Conservation (phyloP, 805 yeast genomes). For the Kuraishia ogatae region DNA sequence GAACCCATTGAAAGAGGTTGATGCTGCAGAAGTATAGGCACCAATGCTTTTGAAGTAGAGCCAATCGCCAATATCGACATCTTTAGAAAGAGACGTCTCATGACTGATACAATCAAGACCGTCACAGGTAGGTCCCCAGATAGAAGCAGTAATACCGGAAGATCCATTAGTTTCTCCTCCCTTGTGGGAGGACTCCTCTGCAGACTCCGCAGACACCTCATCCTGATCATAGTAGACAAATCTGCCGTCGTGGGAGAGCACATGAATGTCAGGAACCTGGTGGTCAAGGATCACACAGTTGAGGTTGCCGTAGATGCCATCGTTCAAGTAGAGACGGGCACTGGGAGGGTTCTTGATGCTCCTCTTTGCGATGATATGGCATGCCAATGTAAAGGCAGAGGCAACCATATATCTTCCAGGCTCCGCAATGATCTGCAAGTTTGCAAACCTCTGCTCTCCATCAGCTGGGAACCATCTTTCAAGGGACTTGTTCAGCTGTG, state of each 20-base stretch:
- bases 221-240: slow-evolving; percentile 30
- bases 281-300: slow-evolving; percentile 93
- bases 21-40: slow-evolving; percentile 88
- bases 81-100: slow-evolving; percentile 42
- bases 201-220: background rate
- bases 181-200: too few relatives aligned
- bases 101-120: slow-evolving; percentile 79
- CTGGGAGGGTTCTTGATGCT: slow-evolving; percentile 21
- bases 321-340: slow-evolving; percentile 82
- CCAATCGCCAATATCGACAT: slow-evolving; percentile 86
- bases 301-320: slow-evolving; percentile 93
- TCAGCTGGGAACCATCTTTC: slow-evolving; percentile 48
- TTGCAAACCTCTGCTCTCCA: slow-evolving; percentile 20
- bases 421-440: slow-evolving; percentile 66
- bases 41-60: slow-evolving; percentile 75
- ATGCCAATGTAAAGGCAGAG: slow-evolving; percentile 74
- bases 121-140: slow-evolving; percentile 99
- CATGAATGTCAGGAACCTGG: slow-evolving; percentile 65
- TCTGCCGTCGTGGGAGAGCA: slow-evolving; percentile 46
- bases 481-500: slow-evolving; percentile 46
- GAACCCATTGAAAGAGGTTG: slow-evolving; percentile 92
- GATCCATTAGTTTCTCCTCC: background rate
- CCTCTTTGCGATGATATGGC: slow-evolving; percentile 82
- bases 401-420: slow-evolving; percentile 91
- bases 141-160: slow-evolving; percentile 35